phyloP scores from a whole-genome alignment of 2,329 filamentous ascomycete genomes.

The Phialocephala subalpina region DNA sequence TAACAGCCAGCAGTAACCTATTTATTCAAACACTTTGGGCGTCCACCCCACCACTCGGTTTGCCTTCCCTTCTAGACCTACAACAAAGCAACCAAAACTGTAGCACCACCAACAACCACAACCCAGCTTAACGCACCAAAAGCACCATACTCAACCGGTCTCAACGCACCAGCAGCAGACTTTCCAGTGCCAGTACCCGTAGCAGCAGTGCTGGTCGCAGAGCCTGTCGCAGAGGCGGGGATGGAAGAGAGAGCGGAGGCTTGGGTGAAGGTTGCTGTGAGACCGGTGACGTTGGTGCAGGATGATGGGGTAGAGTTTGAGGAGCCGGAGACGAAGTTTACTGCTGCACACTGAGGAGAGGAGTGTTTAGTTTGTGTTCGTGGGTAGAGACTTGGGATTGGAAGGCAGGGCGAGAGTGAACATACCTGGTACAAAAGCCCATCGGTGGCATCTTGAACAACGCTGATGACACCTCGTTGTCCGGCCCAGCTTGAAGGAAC shows the following conservation, averaged over 20 bases:
- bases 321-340: conserved; percentile 60
- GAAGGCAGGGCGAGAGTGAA: background rate
- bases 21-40: too few species aligned
- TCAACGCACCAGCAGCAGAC: background rate
- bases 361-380: background rate
- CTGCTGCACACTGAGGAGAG: conserved; percentile 57
- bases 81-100: background rate
- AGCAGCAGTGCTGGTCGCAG: conserved; percentile 17
- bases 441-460: conserved; percentile 61
- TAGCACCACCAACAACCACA: background rate
- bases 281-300: conserved; percentile 51
- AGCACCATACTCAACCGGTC: background rate
- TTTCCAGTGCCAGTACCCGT: conserved; percentile 7
- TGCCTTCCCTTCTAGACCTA: background rate
- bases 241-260: conserved; percentile 30
- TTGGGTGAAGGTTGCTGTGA: conserved; percentile 37
- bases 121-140: background rate
- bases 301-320: conserved; percentile 35
- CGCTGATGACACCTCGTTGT: conserved; percentile 60
- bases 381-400: background rate
- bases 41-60: too few species aligned
- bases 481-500: conserved; percentile 46
- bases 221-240: conserved; percentile 18
- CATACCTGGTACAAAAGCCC: conserved; percentile 64
- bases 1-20: background rate